phyloP scores from a whole-genome alignment of 1,284 basidiomycete genomes.

The Irpex lacteus region DNA sequence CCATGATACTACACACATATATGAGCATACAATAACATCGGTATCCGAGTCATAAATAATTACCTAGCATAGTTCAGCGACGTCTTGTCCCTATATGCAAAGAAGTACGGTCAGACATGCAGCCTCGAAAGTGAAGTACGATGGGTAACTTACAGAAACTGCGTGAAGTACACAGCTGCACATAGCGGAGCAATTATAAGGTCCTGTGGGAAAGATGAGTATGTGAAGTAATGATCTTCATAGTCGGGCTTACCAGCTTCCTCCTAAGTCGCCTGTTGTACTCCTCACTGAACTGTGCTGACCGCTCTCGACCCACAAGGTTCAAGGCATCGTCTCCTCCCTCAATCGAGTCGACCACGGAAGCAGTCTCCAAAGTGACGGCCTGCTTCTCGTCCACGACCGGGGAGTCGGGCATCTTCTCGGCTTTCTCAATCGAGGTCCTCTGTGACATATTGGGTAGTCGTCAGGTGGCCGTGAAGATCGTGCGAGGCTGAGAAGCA shows the following conservation, averaged over 20 bases:
- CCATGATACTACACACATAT: conserved; percentile 50
- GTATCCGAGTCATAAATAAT: background rate
- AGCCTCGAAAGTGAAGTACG: background rate
- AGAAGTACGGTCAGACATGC: background rate
- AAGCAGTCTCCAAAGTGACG: conserved; percentile 17
- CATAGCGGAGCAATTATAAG: conserved; percentile 56
- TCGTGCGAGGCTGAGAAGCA: background rate
- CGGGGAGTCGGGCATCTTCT: conserved; percentile 13
- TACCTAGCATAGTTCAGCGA: conserved; percentile 66
- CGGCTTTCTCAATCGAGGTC: conserved; percentile 9
- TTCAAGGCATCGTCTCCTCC: conserved; percentile 55
- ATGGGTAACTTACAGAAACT: conserved; percentile 47
- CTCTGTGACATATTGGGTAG: background rate
- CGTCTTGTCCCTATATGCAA: conserved; percentile 55
- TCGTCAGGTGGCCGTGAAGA: background rate
- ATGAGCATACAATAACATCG: conserved; percentile 3
- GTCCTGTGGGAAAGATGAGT: conserved; percentile 37
- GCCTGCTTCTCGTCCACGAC: conserved; percentile 24
- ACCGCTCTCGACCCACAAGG: conserved; percentile 52
- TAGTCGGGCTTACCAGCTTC: conserved; percentile 47
- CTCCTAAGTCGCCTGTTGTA: conserved; percentile 53
- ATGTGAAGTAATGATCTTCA: background rate
- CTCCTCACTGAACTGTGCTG: conserved; percentile 55
- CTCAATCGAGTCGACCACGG: conserved; percentile 32
- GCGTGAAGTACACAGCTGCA: conserved; percentile 66